Evolutionary conservation across 2,329 filamentous ascomycete species (phyloP), one percentile per base, ranked within the genome.

Genomic region (Dryadomyces quercivorus): DNA sequence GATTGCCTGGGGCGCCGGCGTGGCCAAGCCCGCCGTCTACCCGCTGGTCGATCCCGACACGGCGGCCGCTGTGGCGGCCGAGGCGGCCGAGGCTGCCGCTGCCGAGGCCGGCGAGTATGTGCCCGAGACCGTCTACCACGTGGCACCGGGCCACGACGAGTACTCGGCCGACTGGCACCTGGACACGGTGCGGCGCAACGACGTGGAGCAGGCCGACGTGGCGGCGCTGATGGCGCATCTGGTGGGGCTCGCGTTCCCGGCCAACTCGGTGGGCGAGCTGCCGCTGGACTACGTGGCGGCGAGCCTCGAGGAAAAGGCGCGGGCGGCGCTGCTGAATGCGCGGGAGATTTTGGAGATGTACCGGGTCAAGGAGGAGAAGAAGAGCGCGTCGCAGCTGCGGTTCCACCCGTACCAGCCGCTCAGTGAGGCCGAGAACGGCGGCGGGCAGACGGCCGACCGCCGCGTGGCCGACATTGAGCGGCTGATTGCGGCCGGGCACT

Each of bases 161-260:
- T 88, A 93, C 65, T 97, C 93, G 0, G 80, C 83, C 0, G 90
- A 95, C 65, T 98, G 93, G 93, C 77, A 81, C 31, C 71, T 98
- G 18, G 79, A 92, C 61, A 75, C 86, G 53, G 75, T 98, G 43
- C 82, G 84, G 64, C 81, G 94, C 58, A 86, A 97, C 62, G 93
- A 98, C 68, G 92, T 98, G 50, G 81, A 84, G 3, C 93, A 98
- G 66, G 93, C 93, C 5, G 93, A 98, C 69, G 80, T 98, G 52
- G 93, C 93, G 6, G 87, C 93, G 9, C 77, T 98, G 56, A 98
- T 98, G 93, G 84, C 94, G 1, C 94, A 97, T 64, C 76, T 98
- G 16, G 82, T 82, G 50, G 93, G 93, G 3, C 71, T 92, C 13
- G 86, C 92, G 60, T 98, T 92, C 63, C 94, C 93, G 0, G 92